Conservation (phyloP, 148 eudicot species). For the Persicaria maculosa region DNA sequence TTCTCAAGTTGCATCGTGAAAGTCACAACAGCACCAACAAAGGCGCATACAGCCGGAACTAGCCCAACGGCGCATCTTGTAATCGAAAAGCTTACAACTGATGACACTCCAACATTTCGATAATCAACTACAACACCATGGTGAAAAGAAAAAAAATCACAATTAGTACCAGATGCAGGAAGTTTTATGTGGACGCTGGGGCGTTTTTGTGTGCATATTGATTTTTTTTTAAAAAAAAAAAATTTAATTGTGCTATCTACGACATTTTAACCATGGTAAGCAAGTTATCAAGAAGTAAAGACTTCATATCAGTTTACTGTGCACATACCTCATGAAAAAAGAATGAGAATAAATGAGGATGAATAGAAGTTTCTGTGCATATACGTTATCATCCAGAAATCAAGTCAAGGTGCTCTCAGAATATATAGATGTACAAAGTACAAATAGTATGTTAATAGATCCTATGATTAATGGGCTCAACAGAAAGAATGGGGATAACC, state of each 20-base stretch:
- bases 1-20: conserved; percentile 41
- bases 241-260: background rate
- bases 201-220: background rate
- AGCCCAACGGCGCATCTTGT: conserved; percentile 62
- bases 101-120: conserved; percentile 27
- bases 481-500: too few species aligned
- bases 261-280: background rate
- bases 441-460: too few species aligned
- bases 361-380: too few species aligned
- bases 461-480: too few species aligned
- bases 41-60: conserved; percentile 59
- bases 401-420: too few species aligned
- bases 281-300: too few species aligned
- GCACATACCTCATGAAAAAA: too few species aligned
- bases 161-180: background rate
- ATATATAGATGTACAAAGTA: too few species aligned
- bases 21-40: conserved; percentile 54
- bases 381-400: too few species aligned
- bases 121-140: conserved; percentile 36
- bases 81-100: conserved; percentile 28
- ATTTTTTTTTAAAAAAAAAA: too few species aligned
- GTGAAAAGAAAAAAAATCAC: background rate
- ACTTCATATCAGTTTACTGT: too few species aligned
- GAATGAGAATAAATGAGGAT: too few species aligned
- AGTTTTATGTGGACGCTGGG: background rate